These are phyloP conservation scores for Spiromastix sp. DNA, from an alignment of 2,329 filamentous ascomycete genomes.

Conservation along the genomic window DNA sequence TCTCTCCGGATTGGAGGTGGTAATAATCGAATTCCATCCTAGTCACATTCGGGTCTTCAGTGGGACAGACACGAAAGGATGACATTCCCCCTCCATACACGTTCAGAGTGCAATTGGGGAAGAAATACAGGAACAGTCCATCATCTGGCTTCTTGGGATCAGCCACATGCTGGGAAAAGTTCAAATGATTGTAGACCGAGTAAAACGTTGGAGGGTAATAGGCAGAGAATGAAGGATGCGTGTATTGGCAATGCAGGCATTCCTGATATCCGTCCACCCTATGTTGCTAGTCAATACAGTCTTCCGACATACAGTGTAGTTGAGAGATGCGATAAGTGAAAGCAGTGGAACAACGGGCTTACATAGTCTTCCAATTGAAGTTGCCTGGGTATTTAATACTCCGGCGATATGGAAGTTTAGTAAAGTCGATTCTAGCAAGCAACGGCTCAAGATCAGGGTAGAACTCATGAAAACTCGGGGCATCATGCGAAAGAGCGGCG, in stretches of 20 bases:
- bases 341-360: constrained; percentile 9
- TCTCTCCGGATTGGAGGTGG: constrained; percentile 39
- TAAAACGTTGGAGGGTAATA: constrained; percentile 48
- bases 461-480: constrained; percentile 42
- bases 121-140: constrained; percentile 48
- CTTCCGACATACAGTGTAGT: too few species aligned
- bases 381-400: constrained; percentile 46
- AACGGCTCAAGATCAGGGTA: constrained; percentile 43
- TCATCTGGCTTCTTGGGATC: constrained; percentile 44
- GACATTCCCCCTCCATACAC: constrained; percentile 50
- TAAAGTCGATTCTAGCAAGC: constrained; percentile 43
- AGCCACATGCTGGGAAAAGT: constrained; percentile 47
- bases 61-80: constrained; percentile 46
- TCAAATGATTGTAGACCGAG: constrained; percentile 43
- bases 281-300: constrained; percentile 1
- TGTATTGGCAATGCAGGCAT: constrained; percentile 50
- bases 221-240: constrained; percentile 45
- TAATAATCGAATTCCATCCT: constrained; percentile 53
- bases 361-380: constrained; percentile 53
- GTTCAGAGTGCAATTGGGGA: constrained; percentile 46
- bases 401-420: constrained; percentile 40
- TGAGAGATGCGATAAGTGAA: too few species aligned
- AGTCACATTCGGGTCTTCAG: constrained; percentile 37
- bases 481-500: constrained; percentile 38
- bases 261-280: constrained; percentile 50